A percentile compares a stretch with the other conserved stretches of the same genome.
Conservation (phyloP, 2,329 filamentous ascomycete species). For the Pseudogymnoascus sp. region DNA sequence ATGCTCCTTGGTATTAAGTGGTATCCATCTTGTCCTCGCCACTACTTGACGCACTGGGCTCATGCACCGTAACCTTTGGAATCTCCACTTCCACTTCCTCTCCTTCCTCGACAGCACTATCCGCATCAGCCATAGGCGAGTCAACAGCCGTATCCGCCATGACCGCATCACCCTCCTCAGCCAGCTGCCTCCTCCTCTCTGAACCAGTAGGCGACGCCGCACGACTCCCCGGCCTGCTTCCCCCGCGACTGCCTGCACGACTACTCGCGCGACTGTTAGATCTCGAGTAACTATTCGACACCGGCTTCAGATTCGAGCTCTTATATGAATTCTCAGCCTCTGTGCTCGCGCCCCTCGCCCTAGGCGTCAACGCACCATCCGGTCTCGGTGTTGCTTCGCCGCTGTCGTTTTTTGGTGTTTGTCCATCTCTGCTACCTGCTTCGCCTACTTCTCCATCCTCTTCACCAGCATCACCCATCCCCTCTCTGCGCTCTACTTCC, state of each 20-base stretch:
- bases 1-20: constrained; percentile 17
- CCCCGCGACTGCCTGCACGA: constrained; percentile 26
- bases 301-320: constrained; percentile 29
- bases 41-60: constrained; percentile 27
- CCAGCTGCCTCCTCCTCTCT: constrained; percentile 16
- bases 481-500: constrained; percentile 79
- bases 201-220: constrained; percentile 29
- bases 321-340: constrained; percentile 29
- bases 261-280: constrained; percentile 1
- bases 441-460: constrained; percentile 50
- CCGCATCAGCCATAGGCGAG: constrained; percentile 22
- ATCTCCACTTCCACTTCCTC: constrained; percentile 27
- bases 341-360: constrained; percentile 25
- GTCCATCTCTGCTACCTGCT: constrained; percentile 40
- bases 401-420: constrained; percentile 43
- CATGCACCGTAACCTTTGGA: constrained; percentile 42
- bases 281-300: constrained; percentile 17
- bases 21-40: constrained; percentile 14
- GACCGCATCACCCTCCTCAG: constrained; percentile 42
- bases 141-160: constrained; percentile 44
- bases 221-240: constrained; percentile 33
- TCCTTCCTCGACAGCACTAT: not conserved
- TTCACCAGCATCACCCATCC: constrained; percentile 56
- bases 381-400: constrained; percentile 40
- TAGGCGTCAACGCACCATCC: constrained; percentile 28